phyloP scores from a whole-genome alignment of 495 filamentous ascomycete genomes.

The Aspergillus biplanus region DNA sequence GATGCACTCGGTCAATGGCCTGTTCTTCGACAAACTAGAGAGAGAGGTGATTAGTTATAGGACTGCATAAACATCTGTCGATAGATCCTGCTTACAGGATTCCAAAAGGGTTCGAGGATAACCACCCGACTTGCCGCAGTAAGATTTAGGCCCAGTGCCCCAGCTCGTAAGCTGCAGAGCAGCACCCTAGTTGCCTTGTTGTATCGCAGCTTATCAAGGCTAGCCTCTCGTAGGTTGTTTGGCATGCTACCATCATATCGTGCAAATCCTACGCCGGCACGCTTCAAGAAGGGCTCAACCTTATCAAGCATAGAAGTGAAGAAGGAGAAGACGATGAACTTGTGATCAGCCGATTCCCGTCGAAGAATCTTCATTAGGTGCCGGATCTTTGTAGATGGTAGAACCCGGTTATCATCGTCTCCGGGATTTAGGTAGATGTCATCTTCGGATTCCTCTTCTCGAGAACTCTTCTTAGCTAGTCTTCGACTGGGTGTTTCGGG shows the following conservation, averaged over 20 bases:
- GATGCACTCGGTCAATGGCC: constrained; percentile 96
- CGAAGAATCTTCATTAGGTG: constrained; percentile 79
- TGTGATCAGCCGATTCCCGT: constrained; percentile 75
- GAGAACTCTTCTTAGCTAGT: constrained; percentile 11
- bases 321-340: constrained; percentile 97
- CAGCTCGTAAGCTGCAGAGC: constrained; percentile 91
- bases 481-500: constrained; percentile 39
- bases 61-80: background rate
- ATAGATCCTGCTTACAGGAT: constrained; percentile 65
- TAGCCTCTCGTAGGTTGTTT: constrained; percentile 89
- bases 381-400: constrained; percentile 88
- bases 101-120: constrained; percentile 98
- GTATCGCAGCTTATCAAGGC: constrained; percentile 73
- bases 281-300: constrained; percentile 84
- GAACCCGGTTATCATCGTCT: constrained; percentile 53
- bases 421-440: constrained; percentile 47
- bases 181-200: constrained; percentile 74
- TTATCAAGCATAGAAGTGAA: constrained; percentile 98
- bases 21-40: constrained; percentile 91
- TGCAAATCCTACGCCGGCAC: constrained; percentile 72
- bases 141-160: constrained; percentile 89
- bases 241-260: constrained; percentile 96
- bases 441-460: constrained; percentile 37
- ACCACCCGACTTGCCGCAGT: constrained; percentile 92
- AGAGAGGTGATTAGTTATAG: constrained; percentile 28